Evolutionary conservation across 2,329 filamentous ascomycete genomes (phyloP).

Genomic region (Arthrobotrys entomopaga): DNA sequence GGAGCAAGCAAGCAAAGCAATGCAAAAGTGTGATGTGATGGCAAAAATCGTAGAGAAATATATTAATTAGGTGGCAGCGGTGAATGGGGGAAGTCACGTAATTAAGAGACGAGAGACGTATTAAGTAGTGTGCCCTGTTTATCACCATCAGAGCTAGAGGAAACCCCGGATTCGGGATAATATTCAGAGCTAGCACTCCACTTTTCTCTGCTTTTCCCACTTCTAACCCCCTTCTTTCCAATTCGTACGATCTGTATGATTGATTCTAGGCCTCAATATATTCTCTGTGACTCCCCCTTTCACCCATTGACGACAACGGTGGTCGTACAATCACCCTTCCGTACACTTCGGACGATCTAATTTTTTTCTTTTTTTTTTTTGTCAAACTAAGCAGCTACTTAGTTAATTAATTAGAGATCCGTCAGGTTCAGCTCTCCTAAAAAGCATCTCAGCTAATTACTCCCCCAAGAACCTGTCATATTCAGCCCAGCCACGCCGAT

Average conservation of each 20-base stretch:
- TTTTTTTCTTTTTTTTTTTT: too few species aligned
- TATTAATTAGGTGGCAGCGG: too few species aligned
- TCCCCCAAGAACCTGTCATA: not conserved
- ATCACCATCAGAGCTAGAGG: too few species aligned
- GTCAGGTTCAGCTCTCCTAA: not conserved
- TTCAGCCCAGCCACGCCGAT: not conserved
- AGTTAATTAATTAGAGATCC: not conserved
- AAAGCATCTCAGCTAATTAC: not conserved
- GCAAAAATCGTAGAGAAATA: too few species aligned
- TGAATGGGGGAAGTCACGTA: too few species aligned
- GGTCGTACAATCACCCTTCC: not conserved
- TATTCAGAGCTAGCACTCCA: not conserved
- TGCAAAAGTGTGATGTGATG: too few species aligned
- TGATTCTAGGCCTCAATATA: not conserved
- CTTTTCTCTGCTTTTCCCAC: not conserved
- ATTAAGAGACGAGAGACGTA: too few species aligned
- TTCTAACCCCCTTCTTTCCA: too few species aligned
- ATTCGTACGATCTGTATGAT: too few species aligned
- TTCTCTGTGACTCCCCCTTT: not conserved
- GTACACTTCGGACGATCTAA: not conserved
- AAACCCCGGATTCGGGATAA: constrained; percentile 35
- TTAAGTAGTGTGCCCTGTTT: too few species aligned
- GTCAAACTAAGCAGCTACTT: too few species aligned
- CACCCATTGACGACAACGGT: not conserved
- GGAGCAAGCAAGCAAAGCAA: too few species aligned